Evolutionary conservation across 495 filamentous ascomycete species (phyloP), one percentile per base, ranked within the genome.

Genomic region (Aspergillus funiculosus): DNA sequence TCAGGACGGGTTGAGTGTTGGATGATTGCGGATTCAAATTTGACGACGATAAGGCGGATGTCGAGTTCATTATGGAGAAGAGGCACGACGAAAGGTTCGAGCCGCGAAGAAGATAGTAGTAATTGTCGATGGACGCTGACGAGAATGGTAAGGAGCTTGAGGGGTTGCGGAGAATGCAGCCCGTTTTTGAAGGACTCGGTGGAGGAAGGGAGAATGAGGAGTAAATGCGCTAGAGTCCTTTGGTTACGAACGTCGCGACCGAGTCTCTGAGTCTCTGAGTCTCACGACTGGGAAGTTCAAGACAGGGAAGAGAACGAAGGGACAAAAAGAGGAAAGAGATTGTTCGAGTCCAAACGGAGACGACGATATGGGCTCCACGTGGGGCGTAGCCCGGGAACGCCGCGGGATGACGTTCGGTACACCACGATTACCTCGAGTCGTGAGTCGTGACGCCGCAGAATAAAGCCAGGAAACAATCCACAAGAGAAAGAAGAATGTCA

Each of bases 371-470:
- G 30, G 38, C 32, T 46, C 52, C 53, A 50, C 51, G 54, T 52
- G 56, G 47, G 50, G 56, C 53, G 43, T 51, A 41, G 37, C 19
- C 43, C 54, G 43, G 37, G 52, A 53, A 55, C 39, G 50, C 58
- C 60, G 50, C 44, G 54, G 50, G 53, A 53, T 50, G 46, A 57
- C 54, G 54, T 57, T 47, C 50, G 50, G 54, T 46, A 50, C 30
- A 15, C n/a, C 21, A 20, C 43, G 30, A 24, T 39, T 51, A 47
- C 28, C 28, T 28, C 39, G 30, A 37, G 21, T 42, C 38, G 29
- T 45, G 41, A 55, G 47, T 43, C 22, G 40, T 39, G 30, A 43
- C 41, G 32, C 34, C 20, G 19, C 13, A 10, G 31, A 13, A 28
- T 39, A 29, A 29, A 35, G 18, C 25, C 20, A 38, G 29, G 43